Base-by-base conservation (phyloP, 306 rosid species). In the Arachis hypogaea region DNA sequence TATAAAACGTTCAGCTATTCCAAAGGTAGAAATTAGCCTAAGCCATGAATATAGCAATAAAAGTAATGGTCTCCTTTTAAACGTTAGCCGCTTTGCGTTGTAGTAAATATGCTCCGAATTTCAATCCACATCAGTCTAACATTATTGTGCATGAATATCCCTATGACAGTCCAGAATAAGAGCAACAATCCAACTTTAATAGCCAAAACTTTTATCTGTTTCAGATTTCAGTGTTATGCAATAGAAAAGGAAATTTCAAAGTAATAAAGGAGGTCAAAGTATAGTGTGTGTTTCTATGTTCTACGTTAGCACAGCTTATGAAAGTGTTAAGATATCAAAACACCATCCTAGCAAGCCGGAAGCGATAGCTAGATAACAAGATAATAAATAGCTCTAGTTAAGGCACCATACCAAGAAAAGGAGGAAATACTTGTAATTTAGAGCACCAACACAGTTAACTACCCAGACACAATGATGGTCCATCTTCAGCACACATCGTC, bases 391-490 rank as follows among this genome's bases (percentile, higher is more conserved):
- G 69, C 66, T 70, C 50, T 14, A 28, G 52, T 49, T 59, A 68
- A 58, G 51, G 78, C 30, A 4, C 72, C 97, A 72, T 86, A 95
- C 99, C 97, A 95, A 83, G 86, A 95, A 95, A 49, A 95, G 88
- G 80, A 95, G 96, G 81, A 95, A 95, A 84, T 90, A 87, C 56
- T 92, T 95, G 86, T 95, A 95, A 84, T 95, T 95, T 77, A 84
- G 80, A 42, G 99, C 98, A 66, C 99, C 99, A 1, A 95, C 98
- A 81, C 99, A 95, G 83, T 95, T 92, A 9, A 95, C 99, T 72
- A 95, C 98, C 99, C 99, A 95, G 30, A 95, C 99, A 73, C 99
- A 95, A 69, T 95, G 99, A 87, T 95, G 99, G 77, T 95, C 99
- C 99, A 95, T 95, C 92, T 95, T 95, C 81, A 95, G 85, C 71